Evolutionary conservation across 345 rosid species (phyloP).

Genomic region (Eucalyptus victrix): DNA sequence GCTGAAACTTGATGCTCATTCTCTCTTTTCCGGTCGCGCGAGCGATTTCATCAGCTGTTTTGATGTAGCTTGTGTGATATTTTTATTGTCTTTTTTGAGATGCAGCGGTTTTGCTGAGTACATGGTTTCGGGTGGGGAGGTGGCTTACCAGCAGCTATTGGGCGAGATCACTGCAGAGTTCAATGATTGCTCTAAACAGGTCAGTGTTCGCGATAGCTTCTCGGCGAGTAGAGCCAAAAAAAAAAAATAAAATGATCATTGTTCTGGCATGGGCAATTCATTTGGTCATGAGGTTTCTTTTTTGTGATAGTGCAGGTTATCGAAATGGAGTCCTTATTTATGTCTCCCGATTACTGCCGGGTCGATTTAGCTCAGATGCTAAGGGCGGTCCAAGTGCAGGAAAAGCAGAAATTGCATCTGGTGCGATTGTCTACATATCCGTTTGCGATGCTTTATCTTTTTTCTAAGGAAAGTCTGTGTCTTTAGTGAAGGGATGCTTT

Average conservation of each 20-base stretch:
- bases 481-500: neutral
- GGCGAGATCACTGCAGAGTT: constrained; percentile 67
- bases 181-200: constrained; percentile 89
- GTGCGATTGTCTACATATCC: constrained; percentile 2
- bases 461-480: neutral
- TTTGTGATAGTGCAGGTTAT: constrained; percentile 36
- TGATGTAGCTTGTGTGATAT: neutral
- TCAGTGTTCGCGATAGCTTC: neutral
- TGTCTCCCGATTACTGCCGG: constrained; percentile 31
- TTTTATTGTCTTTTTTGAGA: neutral
- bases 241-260: neutral
- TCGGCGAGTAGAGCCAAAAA: too few species aligned
- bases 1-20: neutral
- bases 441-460: neutral
- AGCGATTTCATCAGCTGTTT: neutral
- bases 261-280: neutral
- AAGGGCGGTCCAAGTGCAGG: constrained; percentile 69
- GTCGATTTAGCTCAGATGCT: constrained; percentile 68
- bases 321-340: constrained; percentile 57
- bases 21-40: neutral
- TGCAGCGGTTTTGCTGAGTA: constrained; percentile 73
- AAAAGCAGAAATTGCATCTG: constrained; percentile 77
- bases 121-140: constrained; percentile 62
- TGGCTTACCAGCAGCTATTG: constrained; percentile 74
- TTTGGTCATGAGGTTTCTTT: neutral